Conservation (phyloP, 2,329 filamentous ascomycete genomes). For the Pestalotiopsis sp. region DNA sequence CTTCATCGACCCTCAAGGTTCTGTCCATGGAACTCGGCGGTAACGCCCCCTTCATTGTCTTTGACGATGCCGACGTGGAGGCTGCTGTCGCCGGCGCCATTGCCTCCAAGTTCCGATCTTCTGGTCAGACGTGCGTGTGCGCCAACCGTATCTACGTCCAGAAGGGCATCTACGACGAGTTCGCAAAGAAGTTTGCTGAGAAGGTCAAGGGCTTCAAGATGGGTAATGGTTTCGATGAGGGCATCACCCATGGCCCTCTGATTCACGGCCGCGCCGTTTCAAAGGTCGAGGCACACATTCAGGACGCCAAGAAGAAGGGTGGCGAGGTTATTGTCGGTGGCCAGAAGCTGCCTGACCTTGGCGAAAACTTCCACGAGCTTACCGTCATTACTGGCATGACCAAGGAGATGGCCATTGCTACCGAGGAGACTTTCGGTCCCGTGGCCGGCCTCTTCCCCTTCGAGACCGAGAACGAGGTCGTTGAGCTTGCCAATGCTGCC, state of each 20-base stretch:
- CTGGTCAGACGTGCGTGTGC: slow-evolving; percentile 94
- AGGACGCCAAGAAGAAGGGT: slow-evolving; percentile 78
- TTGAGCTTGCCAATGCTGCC: slow-evolving; percentile 77
- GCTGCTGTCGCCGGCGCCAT: slow-evolving; percentile 81
- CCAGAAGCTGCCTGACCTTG: slow-evolving; percentile 71
- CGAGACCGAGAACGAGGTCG: slow-evolving; percentile 84
- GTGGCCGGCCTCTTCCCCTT: slow-evolving; percentile 91
- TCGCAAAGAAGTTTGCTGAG: slow-evolving; percentile 68
- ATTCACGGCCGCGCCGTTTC: slow-evolving; percentile 81
- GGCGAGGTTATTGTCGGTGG: slow-evolving; percentile 77
- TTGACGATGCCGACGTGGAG: slow-evolving; percentile 91
- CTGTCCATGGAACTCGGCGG: slow-evolving; percentile 89
- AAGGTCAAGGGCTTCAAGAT: slow-evolving; percentile 77
- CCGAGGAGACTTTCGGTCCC: slow-evolving; percentile 94
- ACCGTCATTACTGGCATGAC: slow-evolving; percentile 90
- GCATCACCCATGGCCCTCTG: slow-evolving; percentile 77
- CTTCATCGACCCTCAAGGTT: slow-evolving; percentile 80
- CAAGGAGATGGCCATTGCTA: slow-evolving; percentile 78
- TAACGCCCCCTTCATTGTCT: slow-evolving; percentile 95
- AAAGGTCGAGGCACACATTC: slow-evolving; percentile 81
- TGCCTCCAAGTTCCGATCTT: slow-evolving; percentile 88
- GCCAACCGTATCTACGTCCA: slow-evolving; percentile 85
- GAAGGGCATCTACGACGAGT: slow-evolving; percentile 75
- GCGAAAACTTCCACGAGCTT: slow-evolving; percentile 84
- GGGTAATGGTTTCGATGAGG: slow-evolving; percentile 71